Percentiles rank a stretch among this genome's conserved stretches.
phyloP scores from a whole-genome alignment of 257 asterid genomes.

The Ocimum tenuiflorum region DNA sequence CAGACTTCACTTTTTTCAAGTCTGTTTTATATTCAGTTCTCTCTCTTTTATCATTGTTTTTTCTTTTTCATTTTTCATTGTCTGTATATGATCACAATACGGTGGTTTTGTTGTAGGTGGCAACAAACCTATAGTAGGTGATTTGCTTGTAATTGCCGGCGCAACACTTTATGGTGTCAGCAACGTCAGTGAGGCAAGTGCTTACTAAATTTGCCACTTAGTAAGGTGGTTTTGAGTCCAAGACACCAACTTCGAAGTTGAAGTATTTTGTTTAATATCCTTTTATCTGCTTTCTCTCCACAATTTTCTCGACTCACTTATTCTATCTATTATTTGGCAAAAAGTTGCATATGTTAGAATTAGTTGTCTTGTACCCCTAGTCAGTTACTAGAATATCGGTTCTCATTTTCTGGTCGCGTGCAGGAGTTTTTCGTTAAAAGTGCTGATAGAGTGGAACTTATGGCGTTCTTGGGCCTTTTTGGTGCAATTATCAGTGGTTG shows the following conservation, averaged over 20 bases:
- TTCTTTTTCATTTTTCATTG: not conserved
- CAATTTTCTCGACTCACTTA: not conserved
- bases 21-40: not conserved
- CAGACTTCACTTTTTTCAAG: no score
- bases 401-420: conserved; percentile 18
- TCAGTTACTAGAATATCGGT: not conserved
- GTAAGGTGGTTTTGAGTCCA: no score
- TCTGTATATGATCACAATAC: not conserved
- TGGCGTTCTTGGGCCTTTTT: conserved; percentile 86
- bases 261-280: no score
- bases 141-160: conserved; percentile 73
- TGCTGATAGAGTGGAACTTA: conserved; percentile 81
- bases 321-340: not conserved
- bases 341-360: not conserved
- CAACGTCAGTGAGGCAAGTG: conserved; percentile 83
- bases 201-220: not conserved
- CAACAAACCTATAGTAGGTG: conserved; percentile 74
- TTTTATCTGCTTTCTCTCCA: no score
- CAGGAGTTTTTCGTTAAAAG: conserved; percentile 81
- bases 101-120: conserved; percentile 46
- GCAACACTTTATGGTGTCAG: conserved; percentile 86
- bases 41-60: no score
- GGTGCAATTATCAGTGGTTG: conserved; percentile 83
- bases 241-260: no score
- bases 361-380: no score